Conservation (phyloP, 2,329 filamentous ascomycete genomes). For the Colletotrichum sp. region DNA sequence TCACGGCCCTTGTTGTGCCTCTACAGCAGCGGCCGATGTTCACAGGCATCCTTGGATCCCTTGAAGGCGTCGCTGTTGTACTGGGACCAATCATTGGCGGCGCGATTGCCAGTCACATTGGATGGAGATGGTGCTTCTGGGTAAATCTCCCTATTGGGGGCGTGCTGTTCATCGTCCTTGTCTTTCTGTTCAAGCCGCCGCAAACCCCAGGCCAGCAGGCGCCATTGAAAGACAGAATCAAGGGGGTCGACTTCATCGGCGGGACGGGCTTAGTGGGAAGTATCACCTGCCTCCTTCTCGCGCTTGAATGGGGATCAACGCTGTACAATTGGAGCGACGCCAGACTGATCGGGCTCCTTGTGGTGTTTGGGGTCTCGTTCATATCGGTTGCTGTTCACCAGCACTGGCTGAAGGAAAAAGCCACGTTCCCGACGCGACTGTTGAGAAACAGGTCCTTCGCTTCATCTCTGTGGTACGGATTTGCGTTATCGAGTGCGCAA, state of each 20-base stretch:
- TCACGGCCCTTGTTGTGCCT: slow-evolving; percentile 34
- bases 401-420: neutral
- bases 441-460: neutral
- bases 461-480: neutral
- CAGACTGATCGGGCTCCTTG: neutral
- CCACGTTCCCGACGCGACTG: neutral
- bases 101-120: neutral
- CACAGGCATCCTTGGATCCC: slow-evolving; percentile 42
- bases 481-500: neutral
- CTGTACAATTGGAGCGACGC: slow-evolving; percentile 28
- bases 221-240: neutral
- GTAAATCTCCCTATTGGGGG: slow-evolving; percentile 62
- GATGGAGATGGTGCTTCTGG: slow-evolving; percentile 57
- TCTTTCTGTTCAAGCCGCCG: slow-evolving; percentile 43
- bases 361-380: neutral
- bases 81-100: neutral
- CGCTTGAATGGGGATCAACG: slow-evolving; percentile 47
- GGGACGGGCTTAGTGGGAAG: slow-evolving; percentile 12
- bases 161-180: slow-evolving; percentile 49
- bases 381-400: neutral
- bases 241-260: slow-evolving; percentile 28
- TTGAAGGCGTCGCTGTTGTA: slow-evolving; percentile 46
- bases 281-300: slow-evolving; percentile 44
- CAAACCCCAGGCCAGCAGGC: neutral
- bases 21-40: slow-evolving; percentile 26